A percentile compares a stretch with the other conserved stretches of the same genome.
Conservation (phyloP, 352 stramenopile species). For the Phytophthora tubulina region DNA sequence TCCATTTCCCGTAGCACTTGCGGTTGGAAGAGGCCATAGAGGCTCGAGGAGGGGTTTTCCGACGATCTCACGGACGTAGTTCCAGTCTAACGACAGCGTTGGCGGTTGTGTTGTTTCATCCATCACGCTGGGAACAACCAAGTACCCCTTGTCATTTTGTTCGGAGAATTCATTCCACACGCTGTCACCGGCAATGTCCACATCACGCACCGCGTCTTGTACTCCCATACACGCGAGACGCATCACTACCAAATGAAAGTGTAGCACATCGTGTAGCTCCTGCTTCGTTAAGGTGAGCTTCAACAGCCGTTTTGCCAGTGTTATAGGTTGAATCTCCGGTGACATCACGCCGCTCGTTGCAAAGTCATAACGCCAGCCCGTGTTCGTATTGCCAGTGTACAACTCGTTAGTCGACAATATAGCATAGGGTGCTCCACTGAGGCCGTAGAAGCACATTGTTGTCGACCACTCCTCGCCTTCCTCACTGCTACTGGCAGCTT, state of each 20-base stretch:
- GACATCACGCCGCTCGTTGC: conserved; percentile 82
- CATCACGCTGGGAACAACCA: conserved; percentile 73
- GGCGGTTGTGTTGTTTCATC: conserved; percentile 33
- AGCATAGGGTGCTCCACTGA: conserved; percentile 70
- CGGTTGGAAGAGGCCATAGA: conserved; percentile 68
- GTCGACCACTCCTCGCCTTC: conserved; percentile 54
- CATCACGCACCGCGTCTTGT: conserved; percentile 72
- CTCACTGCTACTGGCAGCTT: conserved; percentile 29
- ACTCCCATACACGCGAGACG: conserved; percentile 83
- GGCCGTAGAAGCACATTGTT: conserved; percentile 85
- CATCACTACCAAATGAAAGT: conserved; percentile 87
- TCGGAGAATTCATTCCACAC: conserved; percentile 87
- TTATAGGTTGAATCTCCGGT: conserved; percentile 65
- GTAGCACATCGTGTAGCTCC: conserved; percentile 67
- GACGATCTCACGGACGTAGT: conserved; percentile 71
- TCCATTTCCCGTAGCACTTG: conserved; percentile 14
- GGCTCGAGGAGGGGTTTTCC: conserved; percentile 68
- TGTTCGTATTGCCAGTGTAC: conserved; percentile 86
- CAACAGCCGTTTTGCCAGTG: conserved; percentile 58
- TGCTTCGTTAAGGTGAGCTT: conserved; percentile 59
- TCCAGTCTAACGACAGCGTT: conserved; percentile 65
- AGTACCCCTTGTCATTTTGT: conserved; percentile 90
- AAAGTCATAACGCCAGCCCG: conserved; percentile 85
- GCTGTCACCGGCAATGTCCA: conserved; percentile 65
- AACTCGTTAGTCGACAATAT: conserved; percentile 82